Percentiles rank a stretch among this genome's conserved stretches.
These are phyloP conservation scores for Colletotrichum zoysiae DNA, from an alignment of 2,329 filamentous ascomycete genomes.

Conservation along the genomic window DNA sequence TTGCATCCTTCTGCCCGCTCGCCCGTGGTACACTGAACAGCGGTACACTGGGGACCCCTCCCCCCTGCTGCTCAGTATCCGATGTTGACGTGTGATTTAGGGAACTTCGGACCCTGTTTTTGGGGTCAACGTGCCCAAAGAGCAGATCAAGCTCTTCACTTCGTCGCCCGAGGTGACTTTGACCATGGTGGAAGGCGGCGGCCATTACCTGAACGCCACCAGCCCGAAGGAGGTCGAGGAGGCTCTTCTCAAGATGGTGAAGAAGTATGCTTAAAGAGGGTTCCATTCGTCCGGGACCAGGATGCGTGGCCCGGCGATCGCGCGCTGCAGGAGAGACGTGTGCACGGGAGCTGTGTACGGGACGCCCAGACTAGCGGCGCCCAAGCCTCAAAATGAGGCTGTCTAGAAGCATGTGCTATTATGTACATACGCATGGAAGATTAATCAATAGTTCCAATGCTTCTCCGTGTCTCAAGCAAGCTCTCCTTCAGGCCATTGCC, in stretches of 20 bases:
- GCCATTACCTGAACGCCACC: conserved; percentile 64
- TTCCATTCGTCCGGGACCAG: background rate
- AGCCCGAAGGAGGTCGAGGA: conserved; percentile 60
- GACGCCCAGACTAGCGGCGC: background rate
- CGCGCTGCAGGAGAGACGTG: conserved; percentile 11
- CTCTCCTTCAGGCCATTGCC: background rate
- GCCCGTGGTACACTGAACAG: conserved; percentile 26
- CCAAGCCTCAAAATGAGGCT: background rate
- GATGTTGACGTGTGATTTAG: conserved; percentile 46
- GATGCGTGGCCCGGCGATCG: conserved; percentile 20
- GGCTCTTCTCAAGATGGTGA: conserved; percentile 59
- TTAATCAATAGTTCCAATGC: background rate
- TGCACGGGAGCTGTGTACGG: conserved; percentile 10
- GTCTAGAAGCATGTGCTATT: background rate
- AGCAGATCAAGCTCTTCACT: conserved; percentile 66
- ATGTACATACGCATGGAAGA: background rate
- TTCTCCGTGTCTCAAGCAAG: background rate
- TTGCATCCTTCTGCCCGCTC: background rate
- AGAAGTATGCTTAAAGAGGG: conserved; percentile 47
- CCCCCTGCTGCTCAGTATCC: background rate
- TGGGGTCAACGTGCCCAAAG: conserved; percentile 53
- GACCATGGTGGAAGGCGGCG: conserved; percentile 57
- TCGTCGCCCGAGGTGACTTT: conserved; percentile 59
- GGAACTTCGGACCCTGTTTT: conserved; percentile 61
- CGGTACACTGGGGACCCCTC: conserved; percentile 16